phyloP scores from a whole-genome alignment of 148 eudicot genomes.

The Camellia japonica region DNA sequence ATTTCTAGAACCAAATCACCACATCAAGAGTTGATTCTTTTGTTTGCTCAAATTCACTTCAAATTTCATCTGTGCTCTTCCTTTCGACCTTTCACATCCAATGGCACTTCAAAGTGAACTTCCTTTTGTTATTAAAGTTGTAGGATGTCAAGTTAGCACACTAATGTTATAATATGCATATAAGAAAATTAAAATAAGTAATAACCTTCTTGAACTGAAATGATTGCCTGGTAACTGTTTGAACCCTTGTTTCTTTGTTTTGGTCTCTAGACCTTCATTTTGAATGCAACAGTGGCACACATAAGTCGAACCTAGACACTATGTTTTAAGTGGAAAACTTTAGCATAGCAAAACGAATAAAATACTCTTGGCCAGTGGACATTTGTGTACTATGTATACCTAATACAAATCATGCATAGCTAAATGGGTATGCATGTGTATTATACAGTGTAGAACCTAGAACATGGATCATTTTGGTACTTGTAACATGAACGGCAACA shows the following conservation, averaged over 20 bases:
- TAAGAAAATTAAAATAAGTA: not conserved
- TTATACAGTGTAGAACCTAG: not conserved
- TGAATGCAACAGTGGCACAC: not conserved
- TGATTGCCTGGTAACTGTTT: not conserved
- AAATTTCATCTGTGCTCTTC: not conserved
- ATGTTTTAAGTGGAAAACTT: not conserved
- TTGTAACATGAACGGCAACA: too few relatives aligned
- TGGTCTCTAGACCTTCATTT: not conserved
- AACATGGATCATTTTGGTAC: too few relatives aligned
- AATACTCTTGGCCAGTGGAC: not conserved
- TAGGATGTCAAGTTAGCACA: not conserved
- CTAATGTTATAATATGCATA: not conserved
- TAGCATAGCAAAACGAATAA: not conserved
- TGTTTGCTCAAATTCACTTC: constrained; percentile 12
- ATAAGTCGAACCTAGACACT: not conserved
- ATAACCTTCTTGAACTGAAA: not conserved
- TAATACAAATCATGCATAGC: not conserved
- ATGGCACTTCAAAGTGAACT: not conserved
- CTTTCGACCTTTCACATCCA: not conserved
- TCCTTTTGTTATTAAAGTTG: constrained; percentile 7
- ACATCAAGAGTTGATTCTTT: not conserved
- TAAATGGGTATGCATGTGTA: not conserved
- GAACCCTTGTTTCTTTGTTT: not conserved
- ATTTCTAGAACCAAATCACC: not conserved
- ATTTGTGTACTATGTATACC: not conserved